phyloP scores from a whole-genome alignment of 495 filamentous ascomycete species.

The Xylaria bambusicola region DNA sequence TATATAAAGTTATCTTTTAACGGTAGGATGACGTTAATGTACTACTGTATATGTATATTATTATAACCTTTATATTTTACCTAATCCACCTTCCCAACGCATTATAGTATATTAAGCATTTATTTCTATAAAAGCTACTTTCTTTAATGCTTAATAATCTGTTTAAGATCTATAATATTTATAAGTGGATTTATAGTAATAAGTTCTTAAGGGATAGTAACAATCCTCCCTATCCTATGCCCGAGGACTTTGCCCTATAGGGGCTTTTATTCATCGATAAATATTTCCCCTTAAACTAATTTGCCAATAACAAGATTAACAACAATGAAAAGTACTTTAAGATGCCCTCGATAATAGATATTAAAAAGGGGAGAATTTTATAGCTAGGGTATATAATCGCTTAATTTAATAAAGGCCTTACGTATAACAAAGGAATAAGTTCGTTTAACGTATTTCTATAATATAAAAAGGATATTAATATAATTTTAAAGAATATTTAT shows the following conservation, averaged over 20 bases:
- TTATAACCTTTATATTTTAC: slow-evolving; percentile 70
- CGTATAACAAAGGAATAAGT: slow-evolving; percentile 33
- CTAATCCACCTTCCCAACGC: slow-evolving; percentile 54
- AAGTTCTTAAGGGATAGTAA: slow-evolving; percentile 57
- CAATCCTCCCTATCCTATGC: slow-evolving; percentile 59
- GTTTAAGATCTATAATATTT: slow-evolving; percentile 40
- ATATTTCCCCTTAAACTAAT: slow-evolving; percentile 73
- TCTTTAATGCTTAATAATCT: slow-evolving; percentile 69
- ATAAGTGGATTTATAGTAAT: slow-evolving; percentile 48
- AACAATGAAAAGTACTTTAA: slow-evolving; percentile 79
- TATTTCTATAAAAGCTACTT: slow-evolving; percentile 69
- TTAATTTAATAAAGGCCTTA: slow-evolving; percentile 34
- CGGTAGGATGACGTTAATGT: slow-evolving; percentile 64
- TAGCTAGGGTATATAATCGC: slow-evolving; percentile 69
- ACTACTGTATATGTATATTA: slow-evolving; percentile 66
- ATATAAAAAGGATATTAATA: background rate
- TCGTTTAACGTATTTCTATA: slow-evolving; percentile 33
- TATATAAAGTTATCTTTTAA: slow-evolving; percentile 56
- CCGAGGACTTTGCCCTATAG: slow-evolving; percentile 81
- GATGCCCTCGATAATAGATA: slow-evolving; percentile 59
- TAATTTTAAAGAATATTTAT: no score
- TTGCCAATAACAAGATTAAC: slow-evolving; percentile 66
- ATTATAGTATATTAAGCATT: slow-evolving; percentile 43
- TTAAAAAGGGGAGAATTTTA: slow-evolving; percentile 68
- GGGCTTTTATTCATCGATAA: slow-evolving; percentile 71